phyloP scores from a whole-genome alignment of 2,329 filamentous ascomycete genomes.

The Cordyceps cateniannulata region DNA sequence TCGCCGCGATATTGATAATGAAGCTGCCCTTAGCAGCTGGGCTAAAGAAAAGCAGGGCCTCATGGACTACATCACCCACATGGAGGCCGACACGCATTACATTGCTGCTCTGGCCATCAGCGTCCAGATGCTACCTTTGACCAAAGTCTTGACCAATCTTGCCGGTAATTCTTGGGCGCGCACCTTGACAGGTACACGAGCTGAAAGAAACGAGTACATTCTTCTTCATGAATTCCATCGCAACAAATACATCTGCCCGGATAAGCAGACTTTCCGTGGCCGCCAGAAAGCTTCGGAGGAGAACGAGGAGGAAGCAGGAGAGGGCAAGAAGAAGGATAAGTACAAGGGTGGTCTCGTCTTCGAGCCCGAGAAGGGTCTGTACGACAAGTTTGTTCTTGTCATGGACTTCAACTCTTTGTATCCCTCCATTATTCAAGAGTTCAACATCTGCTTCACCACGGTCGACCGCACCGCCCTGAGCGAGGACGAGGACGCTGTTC shows the following conservation, averaged over 20 bases:
- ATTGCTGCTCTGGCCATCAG: constrained; percentile 84
- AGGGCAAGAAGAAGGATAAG: constrained; percentile 96
- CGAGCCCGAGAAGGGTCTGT: constrained; percentile 93
- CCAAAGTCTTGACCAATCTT: constrained; percentile 91
- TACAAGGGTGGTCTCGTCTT: constrained; percentile 98
- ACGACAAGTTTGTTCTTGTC: constrained; percentile 96
- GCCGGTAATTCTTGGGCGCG: constrained; percentile 98
- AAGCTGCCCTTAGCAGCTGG: constrained; percentile 81
- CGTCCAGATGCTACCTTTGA: constrained; percentile 86
- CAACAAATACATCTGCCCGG: constrained; percentile 96
- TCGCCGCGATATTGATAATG: constrained; percentile 82
- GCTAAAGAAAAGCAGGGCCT: constrained; percentile 70
- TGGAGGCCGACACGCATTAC: constrained; percentile 93
- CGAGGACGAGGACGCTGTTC: constrained; percentile 80
- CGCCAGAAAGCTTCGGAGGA: constrained; percentile 70
- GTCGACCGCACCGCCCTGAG: constrained; percentile 66
- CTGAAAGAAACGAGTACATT: constrained; percentile 99
- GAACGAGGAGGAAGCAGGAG: constrained; percentile 60
- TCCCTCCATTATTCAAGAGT: constrained; percentile 98
- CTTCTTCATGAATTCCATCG: constrained; percentile 91
- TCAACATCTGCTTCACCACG: constrained; percentile 98
- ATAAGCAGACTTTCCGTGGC: constrained; percentile 79
- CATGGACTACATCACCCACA: constrained; percentile 89
- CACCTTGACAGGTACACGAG: constrained; percentile 89
- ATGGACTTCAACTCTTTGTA: constrained; percentile 99